These are phyloP conservation scores for Meripilus lineatus DNA, from an alignment of 1,284 basidiomycete species.

Conservation along the genomic window DNA sequence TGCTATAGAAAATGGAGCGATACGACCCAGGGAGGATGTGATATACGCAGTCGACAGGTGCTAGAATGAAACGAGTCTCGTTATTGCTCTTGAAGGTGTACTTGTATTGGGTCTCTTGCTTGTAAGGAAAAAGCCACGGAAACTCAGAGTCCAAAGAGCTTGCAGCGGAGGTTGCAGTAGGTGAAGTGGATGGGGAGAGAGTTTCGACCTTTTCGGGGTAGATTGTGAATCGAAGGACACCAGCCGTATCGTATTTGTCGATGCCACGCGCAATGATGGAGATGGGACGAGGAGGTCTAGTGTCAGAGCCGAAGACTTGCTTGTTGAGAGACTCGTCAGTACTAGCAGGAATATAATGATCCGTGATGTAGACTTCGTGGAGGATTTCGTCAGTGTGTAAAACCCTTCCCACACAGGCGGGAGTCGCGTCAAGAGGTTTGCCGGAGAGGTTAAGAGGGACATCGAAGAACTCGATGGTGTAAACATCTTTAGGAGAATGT, in stretches of 20 bases:
- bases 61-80: too few species aligned
- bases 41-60: constrained; percentile 6
- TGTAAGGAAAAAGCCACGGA: too few species aligned
- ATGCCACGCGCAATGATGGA: constrained; percentile 12
- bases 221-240: constrained; percentile 18
- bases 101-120: too few species aligned
- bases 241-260: constrained; percentile 8
- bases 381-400: constrained; percentile 20
- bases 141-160: too few species aligned
- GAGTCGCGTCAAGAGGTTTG: constrained; percentile 13
- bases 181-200: too few species aligned
- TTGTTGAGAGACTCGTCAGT: constrained; percentile 31
- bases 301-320: constrained; percentile 19
- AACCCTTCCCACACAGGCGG: not conserved
- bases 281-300: constrained; percentile 41
- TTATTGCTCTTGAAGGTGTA: too few species aligned
- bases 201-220: constrained; percentile 12
- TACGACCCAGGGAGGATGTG: constrained; percentile 42
- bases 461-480: constrained; percentile 18
- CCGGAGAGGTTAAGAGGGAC: constrained; percentile 17
- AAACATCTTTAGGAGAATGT: constrained; percentile 4
- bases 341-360: constrained; percentile 33
- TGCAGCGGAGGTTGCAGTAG: too few species aligned
- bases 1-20: constrained; percentile 45
- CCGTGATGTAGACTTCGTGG: constrained; percentile 47